Evolutionary conservation across 176 grass and related monocot species (phyloP), one percentile per base, ranked within the genome.

Genomic region (Hordeum marinum): DNA sequence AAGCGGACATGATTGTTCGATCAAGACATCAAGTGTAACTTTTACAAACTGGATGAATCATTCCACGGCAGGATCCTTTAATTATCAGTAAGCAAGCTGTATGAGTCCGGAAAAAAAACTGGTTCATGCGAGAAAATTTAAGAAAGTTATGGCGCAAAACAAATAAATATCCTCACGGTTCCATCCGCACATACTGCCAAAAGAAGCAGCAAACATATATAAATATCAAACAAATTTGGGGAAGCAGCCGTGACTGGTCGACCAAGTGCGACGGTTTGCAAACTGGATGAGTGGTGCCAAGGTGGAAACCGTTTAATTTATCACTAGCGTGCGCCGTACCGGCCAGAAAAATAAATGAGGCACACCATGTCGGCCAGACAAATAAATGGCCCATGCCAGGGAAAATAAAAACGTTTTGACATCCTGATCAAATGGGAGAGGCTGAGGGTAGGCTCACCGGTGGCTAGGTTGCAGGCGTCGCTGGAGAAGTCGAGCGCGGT

Each of bases 401-500:
- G 10, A 9, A 72, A 46, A 29, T 43, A 12, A 27, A 36, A 48
- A 54, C 0, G 2, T 40, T 69, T 61, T 3, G 2, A 5, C 5
- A 2, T 27, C 2, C 11, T 65, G 42, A 32, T 25, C 14, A n/a
- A 36, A 75, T 40, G 11, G 36, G 52, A 32, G 14, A 32, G 14
- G 80, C 10, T 14, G 3, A 11, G n/a, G 48, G 20, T 25, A 62
- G 58, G 55, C 85, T 82, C 79, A 99, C 93, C 93, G 1, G 96
- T 99, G 71, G 86, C 90, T 20, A 99, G 88, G 80, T 90, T 94
- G 66, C 52, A 69, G 61, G 88, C 88, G 9, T 99, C 94, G 9
- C 27, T 72, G 27, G 96, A 99, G 86, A 99, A 99, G 76, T 74
- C 68, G 68, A 99, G 64, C 11, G 96, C 83, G 0, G 96, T 99